A percentile compares a stretch with the other conserved stretches of the same genome.
phyloP scores from a whole-genome alignment of 495 filamentous ascomycete species.

The Emericellopsis terricola region DNA sequence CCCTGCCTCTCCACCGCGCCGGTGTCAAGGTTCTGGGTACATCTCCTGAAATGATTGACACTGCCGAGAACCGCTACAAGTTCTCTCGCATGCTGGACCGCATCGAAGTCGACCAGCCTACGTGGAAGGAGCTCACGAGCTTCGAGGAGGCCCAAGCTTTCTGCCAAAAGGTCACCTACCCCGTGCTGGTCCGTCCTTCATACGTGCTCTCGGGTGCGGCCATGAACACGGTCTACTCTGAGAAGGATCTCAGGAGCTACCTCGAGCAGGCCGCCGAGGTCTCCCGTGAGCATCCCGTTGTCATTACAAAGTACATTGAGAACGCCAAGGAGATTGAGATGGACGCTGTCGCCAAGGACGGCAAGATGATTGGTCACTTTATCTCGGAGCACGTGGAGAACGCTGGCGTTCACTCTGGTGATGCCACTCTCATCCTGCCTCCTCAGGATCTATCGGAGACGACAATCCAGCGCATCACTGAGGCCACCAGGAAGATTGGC shows the following conservation, averaged over 20 bases:
- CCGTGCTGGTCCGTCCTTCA: slow-evolving; percentile 81
- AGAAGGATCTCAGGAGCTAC: slow-evolving; percentile 75
- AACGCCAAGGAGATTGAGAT: slow-evolving; percentile 96
- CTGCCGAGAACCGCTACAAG: slow-evolving; percentile 94
- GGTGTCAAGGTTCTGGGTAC: slow-evolving; percentile 89
- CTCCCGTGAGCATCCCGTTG: slow-evolving; percentile 87
- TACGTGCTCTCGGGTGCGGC: slow-evolving; percentile 94
- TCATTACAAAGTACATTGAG: slow-evolving; percentile 97
- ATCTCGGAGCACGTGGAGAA: slow-evolving; percentile 94
- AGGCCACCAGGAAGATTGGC: slow-evolving; percentile 89
- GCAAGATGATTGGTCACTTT: slow-evolving; percentile 78
- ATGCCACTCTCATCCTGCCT: slow-evolving; percentile 83
- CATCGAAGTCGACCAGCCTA: slow-evolving; percentile 92
- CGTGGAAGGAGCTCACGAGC: slow-evolving; percentile 92
- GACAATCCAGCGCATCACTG: slow-evolving; percentile 79
- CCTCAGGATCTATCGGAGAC: slow-evolving; percentile 85
- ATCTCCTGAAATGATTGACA: slow-evolving; percentile 97
- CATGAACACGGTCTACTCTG: slow-evolving; percentile 91
- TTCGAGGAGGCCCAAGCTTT: slow-evolving; percentile 75
- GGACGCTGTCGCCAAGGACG: slow-evolving; percentile 79
- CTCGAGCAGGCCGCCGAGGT: slow-evolving; percentile 78
- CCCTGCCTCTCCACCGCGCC: slow-evolving; percentile 67
- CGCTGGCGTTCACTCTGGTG: slow-evolving; percentile 91
- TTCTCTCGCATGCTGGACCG: slow-evolving; percentile 94
- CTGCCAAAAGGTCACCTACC: slow-evolving; percentile 70